Evolutionary conservation across 2,329 filamentous ascomycete genomes (phyloP).

Genomic region (Aurifilum marmelostoma): DNA sequence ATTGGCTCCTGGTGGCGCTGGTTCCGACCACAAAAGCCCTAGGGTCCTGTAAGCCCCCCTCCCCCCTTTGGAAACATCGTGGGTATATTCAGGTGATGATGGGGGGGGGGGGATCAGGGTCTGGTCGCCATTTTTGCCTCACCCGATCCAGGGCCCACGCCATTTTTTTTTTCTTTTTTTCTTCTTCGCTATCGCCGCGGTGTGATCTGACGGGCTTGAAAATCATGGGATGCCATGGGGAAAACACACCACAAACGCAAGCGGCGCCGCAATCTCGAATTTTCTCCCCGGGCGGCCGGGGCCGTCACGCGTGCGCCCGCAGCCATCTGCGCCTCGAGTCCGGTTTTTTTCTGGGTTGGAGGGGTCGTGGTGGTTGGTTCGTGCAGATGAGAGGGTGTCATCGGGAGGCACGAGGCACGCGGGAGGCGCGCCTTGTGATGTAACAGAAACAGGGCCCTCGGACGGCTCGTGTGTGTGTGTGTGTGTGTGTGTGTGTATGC

Average conservation of each 20-base stretch:
- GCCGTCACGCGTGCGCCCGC: slow-evolving; percentile 1
- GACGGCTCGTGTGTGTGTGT: background rate
- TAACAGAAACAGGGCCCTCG: background rate
- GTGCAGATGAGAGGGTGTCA: slow-evolving; percentile 21
- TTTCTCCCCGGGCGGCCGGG: slow-evolving; percentile 1
- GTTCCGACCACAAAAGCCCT: background rate
- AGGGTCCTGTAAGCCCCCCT: background rate
- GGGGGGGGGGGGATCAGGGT: no score
- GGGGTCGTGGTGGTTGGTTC: background rate
- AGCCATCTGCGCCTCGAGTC: background rate
- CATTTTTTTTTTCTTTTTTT: background rate
- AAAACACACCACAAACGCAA: no score
- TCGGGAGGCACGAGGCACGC: slow-evolving; percentile 11
- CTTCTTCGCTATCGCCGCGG: background rate
- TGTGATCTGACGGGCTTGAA: background rate
- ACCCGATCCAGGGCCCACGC: background rate
- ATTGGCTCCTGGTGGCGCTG: slow-evolving; percentile 1
- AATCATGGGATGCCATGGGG: background rate
- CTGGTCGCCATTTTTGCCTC: background rate
- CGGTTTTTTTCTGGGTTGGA: background rate
- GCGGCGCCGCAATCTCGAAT: slow-evolving; percentile 6
- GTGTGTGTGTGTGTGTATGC: no score
- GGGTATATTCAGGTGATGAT: slow-evolving; percentile 1
- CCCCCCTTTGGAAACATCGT: slow-evolving; percentile 1
- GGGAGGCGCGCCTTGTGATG: slow-evolving; percentile 8